A percentile compares a stretch with the other conserved stretches of the same genome.
Conservation (phyloP, 1,284 basidiomycete genomes). For the Trichosporon coremiiforme region DNA sequence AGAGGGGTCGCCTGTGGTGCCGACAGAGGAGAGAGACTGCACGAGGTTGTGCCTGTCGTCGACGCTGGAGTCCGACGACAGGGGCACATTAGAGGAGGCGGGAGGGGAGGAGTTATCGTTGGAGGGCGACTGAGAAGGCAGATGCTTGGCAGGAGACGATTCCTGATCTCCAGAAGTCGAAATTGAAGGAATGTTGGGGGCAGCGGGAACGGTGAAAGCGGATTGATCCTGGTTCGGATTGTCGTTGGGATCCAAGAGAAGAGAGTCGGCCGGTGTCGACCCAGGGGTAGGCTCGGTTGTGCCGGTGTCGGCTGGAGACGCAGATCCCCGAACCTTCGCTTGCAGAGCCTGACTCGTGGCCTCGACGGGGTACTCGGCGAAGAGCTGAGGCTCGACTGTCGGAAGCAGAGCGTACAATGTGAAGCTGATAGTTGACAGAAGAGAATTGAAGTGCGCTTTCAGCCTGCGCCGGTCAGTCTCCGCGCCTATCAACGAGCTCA, state of each 20-base stretch:
- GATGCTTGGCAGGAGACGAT: background rate
- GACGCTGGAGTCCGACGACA: conserved; percentile 6
- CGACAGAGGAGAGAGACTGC: conserved; percentile 22
- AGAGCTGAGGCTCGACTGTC: conserved; percentile 50
- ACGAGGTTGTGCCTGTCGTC: conserved; percentile 13
- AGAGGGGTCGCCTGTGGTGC: conserved; percentile 13
- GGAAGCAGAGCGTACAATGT: conserved; percentile 56
- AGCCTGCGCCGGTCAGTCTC: conserved; percentile 37
- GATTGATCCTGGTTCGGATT: conserved; percentile 9
- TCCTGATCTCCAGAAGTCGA: background rate
- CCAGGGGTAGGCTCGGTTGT: conserved; percentile 28
- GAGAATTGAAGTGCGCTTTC: conserved; percentile 53
- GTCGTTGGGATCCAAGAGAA: conserved; percentile 33
- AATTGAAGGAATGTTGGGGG: conserved; percentile 11
- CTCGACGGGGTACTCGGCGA: conserved; percentile 50
- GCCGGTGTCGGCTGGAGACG: conserved; percentile 27
- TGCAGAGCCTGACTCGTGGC: conserved; percentile 44
- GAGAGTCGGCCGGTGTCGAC: conserved; percentile 34
- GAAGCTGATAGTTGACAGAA: conserved; percentile 53
- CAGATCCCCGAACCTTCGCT: conserved; percentile 24
- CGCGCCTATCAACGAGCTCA: background rate
- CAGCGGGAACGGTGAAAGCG: background rate
- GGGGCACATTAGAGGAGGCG: background rate
- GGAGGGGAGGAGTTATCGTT: conserved; percentile 8
- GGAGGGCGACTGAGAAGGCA: background rate